Evolutionary conservation across 345 rosid species (phyloP), one percentile per base, ranked within the genome.

Genomic region (Boechera divaricarpa): DNA sequence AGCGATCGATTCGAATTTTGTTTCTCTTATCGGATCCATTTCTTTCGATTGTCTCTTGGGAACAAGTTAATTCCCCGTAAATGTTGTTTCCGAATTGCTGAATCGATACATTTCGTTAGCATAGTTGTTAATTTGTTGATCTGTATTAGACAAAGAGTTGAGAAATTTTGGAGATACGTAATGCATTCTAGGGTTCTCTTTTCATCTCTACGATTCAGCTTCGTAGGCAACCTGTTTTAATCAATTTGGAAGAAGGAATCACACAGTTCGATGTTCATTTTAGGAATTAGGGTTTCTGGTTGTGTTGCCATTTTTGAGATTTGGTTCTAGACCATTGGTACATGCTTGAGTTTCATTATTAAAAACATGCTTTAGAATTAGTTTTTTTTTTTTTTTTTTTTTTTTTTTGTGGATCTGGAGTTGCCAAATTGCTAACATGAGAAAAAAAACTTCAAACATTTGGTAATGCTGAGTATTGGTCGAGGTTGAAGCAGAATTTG

Each of bases 101-200:
- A 71, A 64, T 78, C 2, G 41, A 66, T 66, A 47, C 69, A 58
- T 32, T 72, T 72, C 3, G 48, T 71, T 48, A 29, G 67, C 54
- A 2, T 3, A 24, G 35, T n/a, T 56, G 35, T 26, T 53, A 44
- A 11, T 60, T 32, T 49, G 29, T 32, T 69, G 51, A 63, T 45
- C 29, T 52, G 47, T 8, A 6, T 32, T 39, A 18, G 55, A 60
- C 35, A 24, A 31, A 29, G 42, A 9, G 78, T 42, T 18, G 36
- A 8, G 41, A 36, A 36, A 8, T 36, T 36, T 36, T 36, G 9
- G 2, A 8, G 8, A 7, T 35, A 35, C 39, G 9, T 35, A 35
- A 35, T 35, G 12, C 65, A 53, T 44, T 59, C 36, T 72, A 72
- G 81, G 76, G 67, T 77, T 63, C 32, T 28, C 15, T 21, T 9